Evolutionary conservation across 768 basidiomycete genomes (phyloP).

Genomic region (Erythrobasidium yunnanense): DNA sequence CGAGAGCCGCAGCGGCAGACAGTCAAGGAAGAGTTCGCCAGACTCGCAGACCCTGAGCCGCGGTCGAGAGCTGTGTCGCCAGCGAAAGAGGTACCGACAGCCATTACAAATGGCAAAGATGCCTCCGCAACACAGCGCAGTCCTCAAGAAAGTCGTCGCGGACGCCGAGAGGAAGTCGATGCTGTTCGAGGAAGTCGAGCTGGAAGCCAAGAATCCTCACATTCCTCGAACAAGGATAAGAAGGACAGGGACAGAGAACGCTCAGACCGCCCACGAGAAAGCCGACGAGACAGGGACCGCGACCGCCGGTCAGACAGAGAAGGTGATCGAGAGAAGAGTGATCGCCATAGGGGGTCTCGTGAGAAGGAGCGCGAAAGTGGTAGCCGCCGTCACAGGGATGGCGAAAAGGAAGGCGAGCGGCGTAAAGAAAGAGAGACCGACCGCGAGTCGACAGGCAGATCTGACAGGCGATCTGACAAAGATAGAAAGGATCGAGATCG

Average conservation of each 20-base stretch:
- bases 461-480: slow-evolving; percentile 19
- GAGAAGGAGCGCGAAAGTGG: slow-evolving; percentile 2
- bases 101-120: neutral
- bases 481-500: slow-evolving; percentile 31
- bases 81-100: neutral
- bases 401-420: neutral
- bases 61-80: neutral
- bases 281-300: slow-evolving; percentile 42
- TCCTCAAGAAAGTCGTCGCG: slow-evolving; percentile 10
- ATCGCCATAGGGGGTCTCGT: slow-evolving; percentile 42
- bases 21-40: slow-evolving; percentile 8
- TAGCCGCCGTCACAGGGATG: neutral
- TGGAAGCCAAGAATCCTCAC: slow-evolving; percentile 26
- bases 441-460: neutral
- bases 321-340: slow-evolving; percentile 44
- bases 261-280: slow-evolving; percentile 39
- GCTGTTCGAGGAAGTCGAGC: neutral
- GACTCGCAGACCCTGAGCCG: neutral
- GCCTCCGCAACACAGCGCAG: neutral
- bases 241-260: slow-evolving; percentile 4
- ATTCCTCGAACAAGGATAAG: slow-evolving; percentile 4
- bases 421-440: slow-evolving; percentile 9
- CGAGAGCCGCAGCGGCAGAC: too few species aligned
- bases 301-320: slow-evolving; percentile 44
- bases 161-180: neutral